Evolutionary conservation across 1,284 basidiomycete species (phyloP).

Genomic region (Malassezia caprae): DNA sequence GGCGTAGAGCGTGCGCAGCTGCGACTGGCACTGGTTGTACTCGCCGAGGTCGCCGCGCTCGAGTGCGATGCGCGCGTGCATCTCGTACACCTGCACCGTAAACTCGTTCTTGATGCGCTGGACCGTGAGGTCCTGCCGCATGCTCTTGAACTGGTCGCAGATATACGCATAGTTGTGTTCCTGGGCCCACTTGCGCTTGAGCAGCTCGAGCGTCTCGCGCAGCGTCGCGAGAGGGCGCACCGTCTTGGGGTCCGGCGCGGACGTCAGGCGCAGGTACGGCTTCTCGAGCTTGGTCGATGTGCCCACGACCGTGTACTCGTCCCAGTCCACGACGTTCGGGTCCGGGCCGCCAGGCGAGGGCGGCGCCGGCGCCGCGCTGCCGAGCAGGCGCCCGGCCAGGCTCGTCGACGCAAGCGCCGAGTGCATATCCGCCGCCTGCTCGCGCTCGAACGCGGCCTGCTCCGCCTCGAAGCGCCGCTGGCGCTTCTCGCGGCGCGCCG

Average conservation of each 20-base stretch:
- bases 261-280: conserved; percentile 86
- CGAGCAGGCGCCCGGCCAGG: conserved; percentile 23
- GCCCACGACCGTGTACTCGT: conserved; percentile 86
- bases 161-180: conserved; percentile 82
- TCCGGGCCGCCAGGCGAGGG: conserved; percentile 17
- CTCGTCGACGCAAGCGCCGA: conserved; percentile 28
- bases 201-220: conserved; percentile 70
- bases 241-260: conserved; percentile 85
- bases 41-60: conserved; percentile 96
- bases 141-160: conserved; percentile 93
- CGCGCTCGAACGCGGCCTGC: conserved; percentile 28
- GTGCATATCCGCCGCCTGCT: conserved; percentile 25
- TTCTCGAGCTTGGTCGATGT: conserved; percentile 82
- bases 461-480: conserved; percentile 42
- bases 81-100: conserved; percentile 94
- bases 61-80: conserved; percentile 90
- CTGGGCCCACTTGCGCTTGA: conserved; percentile 79
- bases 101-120: conserved; percentile 99
- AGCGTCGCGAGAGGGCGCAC: conserved; percentile 81
- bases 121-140: conserved; percentile 96
- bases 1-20: conserved; percentile 80
- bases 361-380: conserved; percentile 2
- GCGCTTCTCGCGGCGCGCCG: conserved; percentile 38
- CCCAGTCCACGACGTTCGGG: conserved; percentile 81
- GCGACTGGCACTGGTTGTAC: conserved; percentile 95